A percentile compares a stretch with the other conserved stretches of the same genome.
Conservation (phyloP, 331 rosid genomes). For the Cydonia oblonga region DNA sequence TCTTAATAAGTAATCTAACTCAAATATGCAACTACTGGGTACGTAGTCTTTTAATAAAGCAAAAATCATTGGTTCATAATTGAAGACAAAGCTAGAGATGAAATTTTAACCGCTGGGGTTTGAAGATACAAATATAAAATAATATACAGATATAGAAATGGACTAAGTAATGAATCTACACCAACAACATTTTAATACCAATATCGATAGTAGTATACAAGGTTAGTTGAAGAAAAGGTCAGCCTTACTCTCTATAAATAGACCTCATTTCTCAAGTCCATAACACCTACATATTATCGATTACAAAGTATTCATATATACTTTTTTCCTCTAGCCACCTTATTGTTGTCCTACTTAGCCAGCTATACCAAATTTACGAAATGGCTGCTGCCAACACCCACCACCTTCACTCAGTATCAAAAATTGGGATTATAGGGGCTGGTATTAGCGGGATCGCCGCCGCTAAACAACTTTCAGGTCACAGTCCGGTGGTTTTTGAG, state of each 20-base stretch:
- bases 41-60: background rate
- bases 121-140: background rate
- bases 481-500: conserved; percentile 46
- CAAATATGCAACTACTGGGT: no score
- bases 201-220: background rate
- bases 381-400: conserved; percentile 17
- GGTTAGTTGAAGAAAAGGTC: conserved; percentile 2
- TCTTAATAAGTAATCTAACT: no score
- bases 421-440: conserved; percentile 49
- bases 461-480: conserved; percentile 41
- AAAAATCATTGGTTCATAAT: background rate
- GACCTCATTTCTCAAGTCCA: background rate
- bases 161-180: background rate
- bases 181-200: background rate
- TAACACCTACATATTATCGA: background rate
- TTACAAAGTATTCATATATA: background rate
- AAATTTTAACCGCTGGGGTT: background rate
- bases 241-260: conserved; percentile 8
- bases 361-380: background rate
- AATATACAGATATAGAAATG: background rate
- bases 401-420: conserved; percentile 18
- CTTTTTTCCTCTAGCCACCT: background rate
- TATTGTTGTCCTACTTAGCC: background rate
- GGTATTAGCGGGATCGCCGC: conserved; percentile 64
- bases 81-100: background rate